phyloP scores from a whole-genome alignment of 208 protist species.

The Crithidia mellificae region DNA sequence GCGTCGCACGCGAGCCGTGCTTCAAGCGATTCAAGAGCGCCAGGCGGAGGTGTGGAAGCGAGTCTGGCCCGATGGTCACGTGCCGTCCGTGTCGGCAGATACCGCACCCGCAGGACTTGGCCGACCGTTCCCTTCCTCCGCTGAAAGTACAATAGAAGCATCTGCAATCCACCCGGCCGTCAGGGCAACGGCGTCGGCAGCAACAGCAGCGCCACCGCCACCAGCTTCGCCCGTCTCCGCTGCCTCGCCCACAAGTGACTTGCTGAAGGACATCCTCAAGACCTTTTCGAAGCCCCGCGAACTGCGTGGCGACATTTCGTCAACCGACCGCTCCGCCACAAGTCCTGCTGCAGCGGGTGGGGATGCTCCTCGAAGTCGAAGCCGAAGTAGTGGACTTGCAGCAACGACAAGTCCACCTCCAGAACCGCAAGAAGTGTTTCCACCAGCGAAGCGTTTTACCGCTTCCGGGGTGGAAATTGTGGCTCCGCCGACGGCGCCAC shows the following conservation, averaged over 20 bases:
- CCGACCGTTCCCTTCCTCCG: background rate
- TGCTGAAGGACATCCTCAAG: slow-evolving; percentile 49
- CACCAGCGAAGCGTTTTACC: slow-evolving; percentile 12
- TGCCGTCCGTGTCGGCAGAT: background rate
- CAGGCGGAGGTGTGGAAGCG: slow-evolving; percentile 27
- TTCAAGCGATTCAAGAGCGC: slow-evolving; percentile 26
- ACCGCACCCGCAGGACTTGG: background rate
- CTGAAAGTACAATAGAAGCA: background rate
- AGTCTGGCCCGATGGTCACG: slow-evolving; percentile 24
- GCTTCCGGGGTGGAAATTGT: slow-evolving; percentile 34
- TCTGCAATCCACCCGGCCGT: background rate
- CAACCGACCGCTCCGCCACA: background rate
- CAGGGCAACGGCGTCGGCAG: background rate
- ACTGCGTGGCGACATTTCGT: background rate
- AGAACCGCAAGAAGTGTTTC: background rate
- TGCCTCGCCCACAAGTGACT: slow-evolving; percentile 10
- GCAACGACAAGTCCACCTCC: background rate
- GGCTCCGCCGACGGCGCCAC: slow-evolving; percentile 39
- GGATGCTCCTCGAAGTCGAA: background rate
- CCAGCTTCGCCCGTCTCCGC: background rate
- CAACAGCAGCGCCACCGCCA: background rate
- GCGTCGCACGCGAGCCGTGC: slow-evolving; percentile 36
- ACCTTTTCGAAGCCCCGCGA: slow-evolving; percentile 52
- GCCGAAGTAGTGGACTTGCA: background rate
- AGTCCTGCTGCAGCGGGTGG: background rate